These are phyloP conservation scores for Pseudocercospora eumusae DNA, from an alignment of 2,329 filamentous ascomycete species.

Conservation along the genomic window DNA sequence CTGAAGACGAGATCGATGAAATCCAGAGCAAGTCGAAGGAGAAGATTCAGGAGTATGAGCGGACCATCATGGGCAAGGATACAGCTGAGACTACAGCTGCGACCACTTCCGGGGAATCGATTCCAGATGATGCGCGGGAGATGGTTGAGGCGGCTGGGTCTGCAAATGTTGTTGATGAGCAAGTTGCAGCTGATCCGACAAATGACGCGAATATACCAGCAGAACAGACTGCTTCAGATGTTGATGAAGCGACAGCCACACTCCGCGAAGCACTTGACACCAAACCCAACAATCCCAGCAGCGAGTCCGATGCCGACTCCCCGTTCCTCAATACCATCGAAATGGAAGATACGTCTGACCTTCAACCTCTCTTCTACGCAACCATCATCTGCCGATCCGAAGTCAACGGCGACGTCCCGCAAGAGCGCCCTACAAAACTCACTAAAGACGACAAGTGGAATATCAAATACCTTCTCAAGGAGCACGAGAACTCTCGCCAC, in stretches of 20 bases:
- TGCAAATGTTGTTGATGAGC: neutral
- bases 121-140: constrained; percentile 12
- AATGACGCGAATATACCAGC: neutral
- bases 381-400: constrained; percentile 71
- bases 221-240: neutral
- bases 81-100: neutral
- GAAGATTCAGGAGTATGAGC: constrained; percentile 69
- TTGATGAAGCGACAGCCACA: constrained; percentile 14
- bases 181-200: neutral
- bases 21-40: constrained; percentile 71
- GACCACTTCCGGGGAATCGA: neutral
- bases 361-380: constrained; percentile 62
- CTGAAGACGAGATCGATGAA: constrained; percentile 66
- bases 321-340: constrained; percentile 20
- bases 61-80: constrained; percentile 40
- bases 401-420: constrained; percentile 65
- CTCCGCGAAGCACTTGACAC: constrained; percentile 9
- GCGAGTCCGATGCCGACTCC: constrained; percentile 15
- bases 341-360: constrained; percentile 15
- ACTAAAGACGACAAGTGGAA: constrained; percentile 59
- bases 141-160: neutral
- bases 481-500: constrained; percentile 50
- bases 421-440: constrained; percentile 58
- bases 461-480: constrained; percentile 75
- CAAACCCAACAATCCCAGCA: constrained; percentile 4